phyloP scores from a whole-genome alignment of 371 early-diverging fungal species.

The Apophysomyces variabilis region DNA sequence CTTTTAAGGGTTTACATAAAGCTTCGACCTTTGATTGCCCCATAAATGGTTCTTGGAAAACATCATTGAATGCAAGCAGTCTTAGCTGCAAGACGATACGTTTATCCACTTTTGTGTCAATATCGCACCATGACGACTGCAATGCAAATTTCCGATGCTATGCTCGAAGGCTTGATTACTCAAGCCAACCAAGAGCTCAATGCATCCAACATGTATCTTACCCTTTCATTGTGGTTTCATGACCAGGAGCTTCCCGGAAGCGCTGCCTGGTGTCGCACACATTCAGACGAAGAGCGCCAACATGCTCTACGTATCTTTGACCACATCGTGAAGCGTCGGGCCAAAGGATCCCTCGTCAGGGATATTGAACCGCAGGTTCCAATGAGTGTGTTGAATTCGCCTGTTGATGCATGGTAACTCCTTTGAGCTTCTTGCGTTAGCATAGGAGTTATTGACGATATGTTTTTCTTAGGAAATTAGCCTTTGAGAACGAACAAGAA shows the following conservation, averaged over 20 bases:
- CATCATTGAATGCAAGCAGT: neutral
- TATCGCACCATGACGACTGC: conserved; percentile 14
- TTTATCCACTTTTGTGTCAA: neutral
- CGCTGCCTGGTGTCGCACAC: conserved; percentile 26
- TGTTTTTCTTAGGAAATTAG: conserved; percentile 17
- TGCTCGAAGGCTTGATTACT: conserved; percentile 25
- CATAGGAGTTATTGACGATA: neutral
- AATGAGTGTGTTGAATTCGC: conserved; percentile 8
- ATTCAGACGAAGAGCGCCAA: conserved; percentile 24
- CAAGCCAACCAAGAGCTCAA: conserved; percentile 29
- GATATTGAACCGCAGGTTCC: conserved; percentile 8
- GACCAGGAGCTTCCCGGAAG: conserved; percentile 27
- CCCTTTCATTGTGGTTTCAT: conserved; percentile 28
- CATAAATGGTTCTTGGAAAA: no score
- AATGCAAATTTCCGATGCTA: conserved; percentile 26
- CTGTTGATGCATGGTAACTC: conserved; percentile 22
- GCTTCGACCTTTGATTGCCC: no score
- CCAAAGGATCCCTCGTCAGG: conserved; percentile 21
- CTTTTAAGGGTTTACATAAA: no score
- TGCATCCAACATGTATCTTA: conserved; percentile 23
- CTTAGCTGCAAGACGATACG: neutral
- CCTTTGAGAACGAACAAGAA: conserved; percentile 21
- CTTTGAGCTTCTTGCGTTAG: neutral
- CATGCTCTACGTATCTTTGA: conserved; percentile 29
- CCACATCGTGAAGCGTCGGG: conserved; percentile 27